Evolutionary conservation across 176 grass and related monocot genomes (phyloP).

Genomic region (Aegilops umbellulata): DNA sequence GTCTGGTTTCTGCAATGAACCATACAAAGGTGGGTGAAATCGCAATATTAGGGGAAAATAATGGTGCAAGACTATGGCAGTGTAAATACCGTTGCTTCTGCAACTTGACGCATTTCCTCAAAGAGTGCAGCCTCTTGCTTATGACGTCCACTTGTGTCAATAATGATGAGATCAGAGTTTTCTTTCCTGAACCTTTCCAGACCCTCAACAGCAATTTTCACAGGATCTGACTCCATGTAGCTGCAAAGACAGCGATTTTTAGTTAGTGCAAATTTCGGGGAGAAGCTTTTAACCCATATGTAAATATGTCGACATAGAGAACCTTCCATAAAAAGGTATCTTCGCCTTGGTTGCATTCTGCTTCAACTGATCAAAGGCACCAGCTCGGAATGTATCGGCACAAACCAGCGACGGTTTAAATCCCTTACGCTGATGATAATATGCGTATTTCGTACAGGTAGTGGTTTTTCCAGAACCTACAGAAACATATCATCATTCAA

Average conservation of each 20-base stretch:
- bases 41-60: background rate
- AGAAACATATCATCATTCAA: background rate
- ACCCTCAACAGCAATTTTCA: conserved; percentile 82
- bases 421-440: conserved; percentile 74
- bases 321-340: conserved; percentile 86
- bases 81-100: conserved; percentile 69
- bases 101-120: conserved; percentile 85
- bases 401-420: conserved; percentile 76
- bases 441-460: conserved; percentile 73
- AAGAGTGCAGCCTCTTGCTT: conserved; percentile 77
- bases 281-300: background rate
- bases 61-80: background rate
- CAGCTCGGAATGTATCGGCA: conserved; percentile 85
- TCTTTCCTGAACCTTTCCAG: conserved; percentile 81
- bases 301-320: conserved; percentile 3
- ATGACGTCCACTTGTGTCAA: conserved; percentile 78
- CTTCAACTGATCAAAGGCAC: conserved; percentile 85
- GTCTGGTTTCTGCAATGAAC: conserved; percentile 68
- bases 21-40: conserved; percentile 26
- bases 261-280: conserved; percentile 2
- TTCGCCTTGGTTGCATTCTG: conserved; percentile 91
- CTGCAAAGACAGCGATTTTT: conserved; percentile 37
- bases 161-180: conserved; percentile 73
- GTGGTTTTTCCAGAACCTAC: conserved; percentile 87
- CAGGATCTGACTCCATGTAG: conserved; percentile 77